Percentiles rank a stretch among this genome's conserved stretches.
phyloP scores from a whole-genome alignment of 2,329 filamentous ascomycete species.

The Colletotrichum sansevieriae region DNA sequence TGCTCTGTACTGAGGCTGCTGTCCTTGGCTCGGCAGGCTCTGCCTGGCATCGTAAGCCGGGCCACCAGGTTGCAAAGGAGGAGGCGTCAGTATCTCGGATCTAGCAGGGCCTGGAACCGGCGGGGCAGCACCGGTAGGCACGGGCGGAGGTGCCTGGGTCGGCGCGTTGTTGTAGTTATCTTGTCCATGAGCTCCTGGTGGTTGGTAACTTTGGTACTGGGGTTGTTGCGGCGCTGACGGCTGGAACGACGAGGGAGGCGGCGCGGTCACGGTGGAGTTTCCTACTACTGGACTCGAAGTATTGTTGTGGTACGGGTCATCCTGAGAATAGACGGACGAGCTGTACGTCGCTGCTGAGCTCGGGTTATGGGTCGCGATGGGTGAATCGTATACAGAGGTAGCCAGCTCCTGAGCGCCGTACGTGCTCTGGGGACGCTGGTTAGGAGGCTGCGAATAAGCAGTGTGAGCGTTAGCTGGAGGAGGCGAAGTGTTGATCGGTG shows the following conservation, averaged over 20 bases:
- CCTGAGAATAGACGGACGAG: conserved; percentile 62
- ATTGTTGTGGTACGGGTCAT: conserved; percentile 64
- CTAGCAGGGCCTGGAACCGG: conserved; percentile 51
- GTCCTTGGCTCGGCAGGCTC: conserved; percentile 61
- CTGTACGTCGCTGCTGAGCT: conserved; percentile 59
- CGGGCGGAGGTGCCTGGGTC: conserved; percentile 48
- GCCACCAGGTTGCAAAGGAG: conserved; percentile 60
- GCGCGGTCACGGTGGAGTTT: conserved; percentile 48
- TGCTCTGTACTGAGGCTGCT: conserved; percentile 69
- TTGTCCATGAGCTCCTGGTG: conserved; percentile 48
- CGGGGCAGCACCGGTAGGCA: conserved; percentile 55
- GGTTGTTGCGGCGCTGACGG: conserved; percentile 43
- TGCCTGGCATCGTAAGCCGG: conserved; percentile 64
- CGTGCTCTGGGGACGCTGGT: conserved; percentile 74
- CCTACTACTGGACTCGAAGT: conserved; percentile 47
- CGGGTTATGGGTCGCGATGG: conserved; percentile 68
- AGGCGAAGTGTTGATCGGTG: conserved; percentile 64
- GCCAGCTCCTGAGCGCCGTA: conserved; percentile 83
- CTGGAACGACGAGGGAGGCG: conserved; percentile 44
- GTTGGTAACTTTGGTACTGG: conserved; percentile 59
- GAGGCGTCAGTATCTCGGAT: conserved; percentile 48
- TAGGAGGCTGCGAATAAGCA: conserved; percentile 60
- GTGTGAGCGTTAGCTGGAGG: conserved; percentile 63
- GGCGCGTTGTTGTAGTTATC: conserved; percentile 49
- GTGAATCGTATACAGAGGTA: conserved; percentile 82